Percentiles rank a stretch among this genome's conserved stretches.
phyloP scores from a whole-genome alignment of 129 eudicot genomes.

The Flaveria linearis region DNA sequence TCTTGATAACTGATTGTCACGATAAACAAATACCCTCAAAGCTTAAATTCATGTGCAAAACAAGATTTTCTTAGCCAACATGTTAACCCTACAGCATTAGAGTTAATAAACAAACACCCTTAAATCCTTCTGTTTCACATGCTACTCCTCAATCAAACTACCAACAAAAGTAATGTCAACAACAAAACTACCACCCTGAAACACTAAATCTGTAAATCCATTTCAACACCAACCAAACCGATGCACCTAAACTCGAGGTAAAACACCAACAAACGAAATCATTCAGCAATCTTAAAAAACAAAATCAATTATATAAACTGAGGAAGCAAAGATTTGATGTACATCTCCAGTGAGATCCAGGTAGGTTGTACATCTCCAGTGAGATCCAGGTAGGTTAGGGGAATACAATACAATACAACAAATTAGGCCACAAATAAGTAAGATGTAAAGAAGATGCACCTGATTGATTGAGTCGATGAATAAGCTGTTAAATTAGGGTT shows the following conservation, averaged over 20 bases:
- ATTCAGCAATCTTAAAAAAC: not conserved
- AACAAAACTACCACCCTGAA: too few relatives aligned
- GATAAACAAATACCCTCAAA: not conserved
- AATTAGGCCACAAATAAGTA: constrained; percentile 1
- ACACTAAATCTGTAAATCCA: too few relatives aligned
- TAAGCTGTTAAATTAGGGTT: constrained; percentile 21
- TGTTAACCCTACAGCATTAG: constrained; percentile 1
- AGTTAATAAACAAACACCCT: not conserved
- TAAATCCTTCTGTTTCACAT: constrained; percentile 3
- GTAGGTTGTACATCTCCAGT: constrained; percentile 18
- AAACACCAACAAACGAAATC: not conserved
- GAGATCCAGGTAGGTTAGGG: constrained; percentile 26
- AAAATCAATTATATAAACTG: not conserved
- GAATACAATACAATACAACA: not conserved
- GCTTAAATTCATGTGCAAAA: not conserved
- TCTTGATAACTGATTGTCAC: too few relatives aligned
- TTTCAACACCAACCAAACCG: too few relatives aligned
- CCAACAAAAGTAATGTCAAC: not conserved
- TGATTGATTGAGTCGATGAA: constrained; percentile 11
- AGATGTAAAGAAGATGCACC: constrained; percentile 8
- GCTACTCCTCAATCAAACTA: constrained; percentile 2
- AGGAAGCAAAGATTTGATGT: constrained; percentile 15
- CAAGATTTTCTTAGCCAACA: not conserved
- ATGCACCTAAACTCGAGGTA: too few relatives aligned
- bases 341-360: constrained; percentile 28